Conservation (phyloP, 371 early-diverging fungal species). For the Zopfochytrium polystomum region DNA sequence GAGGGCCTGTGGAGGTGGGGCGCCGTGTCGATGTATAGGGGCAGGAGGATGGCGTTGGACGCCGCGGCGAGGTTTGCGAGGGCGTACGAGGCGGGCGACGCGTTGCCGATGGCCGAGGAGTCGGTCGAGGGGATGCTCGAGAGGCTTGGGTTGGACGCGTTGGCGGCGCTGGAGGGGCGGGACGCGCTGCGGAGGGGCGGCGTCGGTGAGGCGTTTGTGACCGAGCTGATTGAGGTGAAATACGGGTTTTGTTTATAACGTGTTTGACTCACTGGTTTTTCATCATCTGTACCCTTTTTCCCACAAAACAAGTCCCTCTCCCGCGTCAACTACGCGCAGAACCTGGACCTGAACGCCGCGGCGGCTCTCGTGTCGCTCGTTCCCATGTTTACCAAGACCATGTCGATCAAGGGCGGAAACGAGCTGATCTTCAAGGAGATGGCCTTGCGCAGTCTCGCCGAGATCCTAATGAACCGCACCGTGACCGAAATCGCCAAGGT, state of each 20-base stretch:
- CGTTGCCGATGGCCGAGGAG: slow-evolving; percentile 1
- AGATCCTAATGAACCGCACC: slow-evolving; percentile 46
- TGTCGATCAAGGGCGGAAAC: slow-evolving; percentile 63
- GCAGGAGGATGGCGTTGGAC: slow-evolving; percentile 11
- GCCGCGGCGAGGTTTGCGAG: slow-evolving; percentile 14
- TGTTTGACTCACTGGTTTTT: neutral
- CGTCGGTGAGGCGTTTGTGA: slow-evolving; percentile 14
- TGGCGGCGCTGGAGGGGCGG: slow-evolving; percentile 1
- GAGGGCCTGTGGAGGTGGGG: slow-evolving; percentile 28
- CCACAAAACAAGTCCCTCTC: slow-evolving; percentile 41
- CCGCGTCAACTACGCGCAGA: slow-evolving; percentile 70
- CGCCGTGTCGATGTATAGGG: slow-evolving; percentile 5
- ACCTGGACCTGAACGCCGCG: slow-evolving; percentile 62
- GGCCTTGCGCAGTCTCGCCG: slow-evolving; percentile 48
- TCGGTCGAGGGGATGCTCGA: slow-evolving; percentile 7
- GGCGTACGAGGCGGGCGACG: slow-evolving; percentile 10
- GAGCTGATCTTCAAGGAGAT: slow-evolving; percentile 65
- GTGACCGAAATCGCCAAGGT: slow-evolving; percentile 35
- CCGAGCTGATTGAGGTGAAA: slow-evolving; percentile 22
- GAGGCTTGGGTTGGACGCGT: slow-evolving; percentile 8
- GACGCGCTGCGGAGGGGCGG: slow-evolving; percentile 12
- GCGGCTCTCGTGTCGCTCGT: slow-evolving; percentile 52
- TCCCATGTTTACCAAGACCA: slow-evolving; percentile 31
- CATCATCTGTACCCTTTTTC: neutral
- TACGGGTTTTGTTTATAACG: neutral